These are phyloP conservation scores for Daldinia vernicosa DNA, from an alignment of 495 filamentous ascomycete genomes.

Conservation along the genomic window DNA sequence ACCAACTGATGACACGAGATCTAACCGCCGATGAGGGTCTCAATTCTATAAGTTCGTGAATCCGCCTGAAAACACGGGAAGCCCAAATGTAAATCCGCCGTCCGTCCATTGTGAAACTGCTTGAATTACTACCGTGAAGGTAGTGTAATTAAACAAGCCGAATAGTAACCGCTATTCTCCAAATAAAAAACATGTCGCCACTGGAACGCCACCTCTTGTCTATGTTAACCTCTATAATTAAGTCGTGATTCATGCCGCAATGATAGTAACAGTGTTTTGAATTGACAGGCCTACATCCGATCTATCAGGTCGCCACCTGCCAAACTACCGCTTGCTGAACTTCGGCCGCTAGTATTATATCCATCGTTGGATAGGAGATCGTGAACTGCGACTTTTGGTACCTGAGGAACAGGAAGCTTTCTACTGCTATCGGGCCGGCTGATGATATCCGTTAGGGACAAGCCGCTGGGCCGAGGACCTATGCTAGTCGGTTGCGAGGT, in stretches of 20 bases:
- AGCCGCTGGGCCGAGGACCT: slow-evolving; percentile 63
- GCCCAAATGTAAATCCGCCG: slow-evolving; percentile 29
- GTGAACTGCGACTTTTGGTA: slow-evolving; percentile 88
- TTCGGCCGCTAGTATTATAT: slow-evolving; percentile 62
- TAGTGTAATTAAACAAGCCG: slow-evolving; percentile 39
- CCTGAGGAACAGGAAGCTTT: slow-evolving; percentile 91
- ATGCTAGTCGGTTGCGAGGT: slow-evolving; percentile 48
- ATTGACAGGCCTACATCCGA: slow-evolving; percentile 39
- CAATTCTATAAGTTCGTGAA: slow-evolving; percentile 48
- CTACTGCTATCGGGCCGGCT: slow-evolving; percentile 83
- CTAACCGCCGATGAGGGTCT: slow-evolving; percentile 47
- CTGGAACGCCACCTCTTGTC: slow-evolving; percentile 43
- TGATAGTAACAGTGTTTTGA: slow-evolving; percentile 13
- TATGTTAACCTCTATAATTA: slow-evolving; percentile 46
- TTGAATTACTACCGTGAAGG: slow-evolving; percentile 25
- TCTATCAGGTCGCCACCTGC: slow-evolving; percentile 56
- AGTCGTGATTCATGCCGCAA: slow-evolving; percentile 45
- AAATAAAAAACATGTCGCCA: slow-evolving; percentile 28
- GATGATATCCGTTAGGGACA: slow-evolving; percentile 92
- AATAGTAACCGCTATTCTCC: slow-evolving; percentile 21
- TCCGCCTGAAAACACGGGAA: slow-evolving; percentile 35
- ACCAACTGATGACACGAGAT: slow-evolving; percentile 41
- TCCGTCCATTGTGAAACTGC: slow-evolving; percentile 24
- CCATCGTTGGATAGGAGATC: slow-evolving; percentile 76
- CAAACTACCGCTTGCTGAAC: slow-evolving; percentile 58